Conservation (phyloP, 2,329 filamentous ascomycete species). For the Chaetomiaceae sp. region DNA sequence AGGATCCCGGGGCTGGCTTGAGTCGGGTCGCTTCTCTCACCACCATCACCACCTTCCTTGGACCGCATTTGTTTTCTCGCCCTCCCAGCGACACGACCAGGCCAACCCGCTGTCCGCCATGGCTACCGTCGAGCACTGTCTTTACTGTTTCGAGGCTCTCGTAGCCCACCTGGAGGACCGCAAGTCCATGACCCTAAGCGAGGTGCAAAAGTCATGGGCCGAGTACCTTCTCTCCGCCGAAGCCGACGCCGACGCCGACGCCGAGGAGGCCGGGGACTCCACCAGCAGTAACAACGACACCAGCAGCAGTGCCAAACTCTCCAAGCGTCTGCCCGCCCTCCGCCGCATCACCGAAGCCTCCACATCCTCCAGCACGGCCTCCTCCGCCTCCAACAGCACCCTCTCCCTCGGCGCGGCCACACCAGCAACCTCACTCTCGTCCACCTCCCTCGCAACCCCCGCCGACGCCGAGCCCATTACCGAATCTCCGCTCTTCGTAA, state of each 20-base stretch:
- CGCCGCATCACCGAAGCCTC: conserved; percentile 35
- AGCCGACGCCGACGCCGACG: conserved; percentile 19
- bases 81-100: conserved; percentile 10
- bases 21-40: conserved; percentile 5
- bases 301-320: conserved; percentile 15
- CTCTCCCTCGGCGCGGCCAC: conserved; percentile 34
- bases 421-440: conserved; percentile 40
- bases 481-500: conserved; percentile 80
- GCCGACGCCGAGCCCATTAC: conserved; percentile 29
- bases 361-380: conserved; percentile 35
- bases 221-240: conserved; percentile 34
- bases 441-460: conserved; percentile 21
- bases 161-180: conserved; percentile 68
- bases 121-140: conserved; percentile 81
- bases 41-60: not conserved
- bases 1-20: conserved; percentile 4
- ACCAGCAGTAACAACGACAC: conserved; percentile 15
- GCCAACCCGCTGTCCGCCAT: conserved; percentile 42
- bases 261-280: conserved; percentile 4
- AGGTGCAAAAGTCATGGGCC: conserved; percentile 64
- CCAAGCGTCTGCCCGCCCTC: conserved; percentile 39
- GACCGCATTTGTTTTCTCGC: not conserved
- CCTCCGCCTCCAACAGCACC: conserved; percentile 31
- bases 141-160: conserved; percentile 88
- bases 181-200: conserved; percentile 59